Conservation (phyloP, 768 basidiomycete genomes). For the Podaxis sp. region DNA sequence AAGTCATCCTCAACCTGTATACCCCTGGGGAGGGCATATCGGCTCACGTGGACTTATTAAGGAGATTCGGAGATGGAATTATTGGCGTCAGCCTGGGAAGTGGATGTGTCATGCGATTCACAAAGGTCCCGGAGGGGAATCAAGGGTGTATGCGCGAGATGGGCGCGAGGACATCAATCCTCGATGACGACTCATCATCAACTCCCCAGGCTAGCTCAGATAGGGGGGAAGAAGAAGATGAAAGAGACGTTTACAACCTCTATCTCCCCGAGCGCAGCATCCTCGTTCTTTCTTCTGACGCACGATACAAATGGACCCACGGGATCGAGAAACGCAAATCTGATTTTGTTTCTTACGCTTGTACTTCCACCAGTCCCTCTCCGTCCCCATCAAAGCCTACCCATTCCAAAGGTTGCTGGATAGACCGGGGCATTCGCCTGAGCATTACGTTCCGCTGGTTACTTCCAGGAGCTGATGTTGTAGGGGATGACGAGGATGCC, state of each 20-base stretch:
- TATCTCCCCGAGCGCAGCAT: slow-evolving; percentile 78
- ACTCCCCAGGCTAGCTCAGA: no score
- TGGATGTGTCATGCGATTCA: slow-evolving; percentile 80
- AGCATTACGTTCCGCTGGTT: slow-evolving; percentile 90
- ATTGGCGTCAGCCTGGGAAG: slow-evolving; percentile 82
- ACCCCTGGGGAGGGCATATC: slow-evolving; percentile 86
- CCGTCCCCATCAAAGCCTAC: neutral
- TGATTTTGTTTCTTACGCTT: slow-evolving; percentile 53
- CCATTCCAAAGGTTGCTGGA: slow-evolving; percentile 28
- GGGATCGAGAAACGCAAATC: slow-evolving; percentile 67
- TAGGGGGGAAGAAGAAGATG: slow-evolving; percentile 7
- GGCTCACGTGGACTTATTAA: slow-evolving; percentile 82
- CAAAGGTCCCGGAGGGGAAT: slow-evolving; percentile 20
- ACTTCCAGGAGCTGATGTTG: slow-evolving; percentile 78
- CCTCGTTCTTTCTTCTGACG: slow-evolving; percentile 74
- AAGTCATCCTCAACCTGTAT: slow-evolving; percentile 91
- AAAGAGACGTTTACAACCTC: slow-evolving; percentile 40
- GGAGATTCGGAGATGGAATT: slow-evolving; percentile 87
- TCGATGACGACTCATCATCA: neutral
- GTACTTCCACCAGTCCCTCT: slow-evolving; percentile 15
- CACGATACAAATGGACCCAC: slow-evolving; percentile 86
- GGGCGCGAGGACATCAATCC: neutral
- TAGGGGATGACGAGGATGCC: slow-evolving; percentile 38
- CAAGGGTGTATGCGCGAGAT: neutral
- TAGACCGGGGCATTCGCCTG: slow-evolving; percentile 56